phyloP scores from a whole-genome alignment of 2,329 filamentous ascomycete species.

The Bipolaris sorokiniana region DNA sequence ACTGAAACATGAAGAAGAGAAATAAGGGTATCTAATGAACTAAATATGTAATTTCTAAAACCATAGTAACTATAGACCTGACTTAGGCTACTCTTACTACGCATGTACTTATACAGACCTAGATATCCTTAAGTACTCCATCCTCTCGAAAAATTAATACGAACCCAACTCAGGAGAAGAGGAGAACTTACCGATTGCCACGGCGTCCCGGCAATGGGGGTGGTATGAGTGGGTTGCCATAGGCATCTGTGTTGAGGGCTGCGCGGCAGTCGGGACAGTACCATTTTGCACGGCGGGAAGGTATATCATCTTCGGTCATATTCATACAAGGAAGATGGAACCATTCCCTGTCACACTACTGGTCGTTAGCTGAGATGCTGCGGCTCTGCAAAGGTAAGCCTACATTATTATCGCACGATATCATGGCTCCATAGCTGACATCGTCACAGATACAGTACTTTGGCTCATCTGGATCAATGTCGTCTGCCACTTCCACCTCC shows the following conservation, averaged over 20 bases:
- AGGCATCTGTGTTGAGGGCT: constrained; percentile 37
- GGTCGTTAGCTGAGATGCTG: constrained; percentile 22
- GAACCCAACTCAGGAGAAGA: constrained; percentile 21
- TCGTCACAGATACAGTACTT: constrained; percentile 80
- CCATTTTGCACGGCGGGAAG: constrained; percentile 78
- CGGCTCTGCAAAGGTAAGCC: constrained; percentile 4
- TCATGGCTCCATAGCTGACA: constrained; percentile 83
- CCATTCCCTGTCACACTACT: constrained; percentile 79
- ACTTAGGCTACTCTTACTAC: not conserved
- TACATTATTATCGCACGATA: constrained; percentile 79
- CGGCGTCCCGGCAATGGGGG: constrained; percentile 42
- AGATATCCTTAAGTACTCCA: constrained; percentile 40
- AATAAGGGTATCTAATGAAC: no score
- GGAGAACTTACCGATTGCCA: constrained; percentile 42
- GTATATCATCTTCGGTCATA: constrained; percentile 64
- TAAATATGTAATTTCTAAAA: not conserved
- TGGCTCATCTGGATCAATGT: constrained; percentile 76
- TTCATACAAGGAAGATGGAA: constrained; percentile 82
- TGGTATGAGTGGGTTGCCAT: constrained; percentile 43
- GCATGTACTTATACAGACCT: constrained; percentile 17
- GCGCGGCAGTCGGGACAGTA: constrained; percentile 75
- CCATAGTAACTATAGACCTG: no score
- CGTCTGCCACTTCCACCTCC: constrained; percentile 39
- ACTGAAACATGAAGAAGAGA: no score
- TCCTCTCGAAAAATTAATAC: constrained; percentile 44